These are phyloP conservation scores for Trichosporon sp. DNA, from an alignment of 1,284 basidiomycete species.

Conservation along the genomic window DNA sequence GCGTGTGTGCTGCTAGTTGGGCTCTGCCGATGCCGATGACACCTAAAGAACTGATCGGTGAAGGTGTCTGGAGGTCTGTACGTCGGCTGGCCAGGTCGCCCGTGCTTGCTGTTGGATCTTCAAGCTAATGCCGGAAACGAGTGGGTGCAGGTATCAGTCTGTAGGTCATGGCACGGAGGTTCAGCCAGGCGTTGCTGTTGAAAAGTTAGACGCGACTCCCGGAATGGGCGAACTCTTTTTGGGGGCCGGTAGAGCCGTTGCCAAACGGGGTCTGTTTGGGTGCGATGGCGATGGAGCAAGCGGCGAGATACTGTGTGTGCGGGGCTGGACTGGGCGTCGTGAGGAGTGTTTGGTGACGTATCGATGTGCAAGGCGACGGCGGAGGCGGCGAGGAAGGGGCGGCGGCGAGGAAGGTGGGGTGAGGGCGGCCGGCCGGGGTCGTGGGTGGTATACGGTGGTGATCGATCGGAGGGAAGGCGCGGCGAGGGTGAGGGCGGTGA, in stretches of 20 bases:
- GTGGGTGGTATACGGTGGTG: conserved; percentile 1
- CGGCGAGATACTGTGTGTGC: neutral
- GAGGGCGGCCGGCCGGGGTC: neutral
- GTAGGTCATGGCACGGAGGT: neutral
- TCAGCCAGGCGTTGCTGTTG: neutral
- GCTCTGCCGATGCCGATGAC: neutral
- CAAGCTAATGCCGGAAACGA: neutral
- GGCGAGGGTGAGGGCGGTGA: neutral
- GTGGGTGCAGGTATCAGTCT: conserved; percentile 1
- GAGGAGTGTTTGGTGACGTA: neutral
- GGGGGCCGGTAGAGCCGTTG: neutral
- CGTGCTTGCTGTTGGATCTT: neutral
- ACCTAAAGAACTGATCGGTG: neutral
- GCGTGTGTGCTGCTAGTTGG: neutral
- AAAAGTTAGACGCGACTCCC: conserved; percentile 5
- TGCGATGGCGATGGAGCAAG: neutral
- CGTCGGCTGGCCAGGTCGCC: neutral
- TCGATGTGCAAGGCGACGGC: neutral
- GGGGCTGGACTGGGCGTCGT: neutral
- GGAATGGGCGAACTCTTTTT: conserved; percentile 5
- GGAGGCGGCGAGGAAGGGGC: neutral
- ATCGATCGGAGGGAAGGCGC: neutral
- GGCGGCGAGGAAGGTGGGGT: neutral
- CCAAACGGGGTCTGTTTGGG: neutral
- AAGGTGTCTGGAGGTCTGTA: neutral